A percentile compares a stretch with the other conserved stretches of the same genome.
Conservation (phyloP, 2,329 filamentous ascomycete species). For the Ceratocystis diversiconidia region DNA sequence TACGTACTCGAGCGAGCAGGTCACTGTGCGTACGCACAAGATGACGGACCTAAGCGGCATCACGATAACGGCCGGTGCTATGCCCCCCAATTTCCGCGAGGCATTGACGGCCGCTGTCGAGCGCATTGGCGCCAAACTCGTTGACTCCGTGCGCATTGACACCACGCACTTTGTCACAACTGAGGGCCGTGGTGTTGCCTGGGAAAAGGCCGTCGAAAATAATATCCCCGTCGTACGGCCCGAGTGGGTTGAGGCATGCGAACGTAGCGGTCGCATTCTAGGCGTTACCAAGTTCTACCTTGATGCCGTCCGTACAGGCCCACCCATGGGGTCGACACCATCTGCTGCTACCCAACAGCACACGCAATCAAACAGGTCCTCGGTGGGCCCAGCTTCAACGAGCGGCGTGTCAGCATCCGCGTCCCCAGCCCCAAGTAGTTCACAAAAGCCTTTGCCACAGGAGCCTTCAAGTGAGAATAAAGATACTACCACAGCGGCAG, state of each 20-base stretch:
- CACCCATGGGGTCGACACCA: constrained; percentile 28
- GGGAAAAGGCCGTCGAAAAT: constrained; percentile 95
- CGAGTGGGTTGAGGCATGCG: constrained; percentile 96
- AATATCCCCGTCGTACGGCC: constrained; percentile 95
- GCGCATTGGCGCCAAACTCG: constrained; percentile 81
- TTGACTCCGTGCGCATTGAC: constrained; percentile 83
- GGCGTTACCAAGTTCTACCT: constrained; percentile 94
- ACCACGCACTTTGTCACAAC: constrained; percentile 98
- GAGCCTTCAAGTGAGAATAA: constrained; percentile 18
- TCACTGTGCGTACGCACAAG: constrained; percentile 85
- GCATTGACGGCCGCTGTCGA: constrained; percentile 62
- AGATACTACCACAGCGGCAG: constrained; percentile 16
- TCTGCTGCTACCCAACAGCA: constrained; percentile 13
- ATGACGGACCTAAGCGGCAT: constrained; percentile 96
- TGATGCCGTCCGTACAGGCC: constrained; percentile 50
- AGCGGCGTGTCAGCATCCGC: constrained; percentile 18
- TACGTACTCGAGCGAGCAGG: constrained; percentile 67
- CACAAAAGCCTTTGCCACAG: constrained; percentile 22
- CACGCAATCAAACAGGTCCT: constrained; percentile 24
- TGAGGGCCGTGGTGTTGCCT: constrained; percentile 73
- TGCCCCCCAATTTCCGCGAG: constrained; percentile 60
- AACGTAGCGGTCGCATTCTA: constrained; percentile 79
- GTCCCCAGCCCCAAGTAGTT: constrained; percentile 18
- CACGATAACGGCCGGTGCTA: constrained; percentile 79
- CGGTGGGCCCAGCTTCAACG: constrained; percentile 18